A percentile compares a stretch with the other conserved stretches of the same genome.
These are phyloP conservation scores for Phlyctochytrium arcticum DNA, from an alignment of 192 early-diverging fungal genomes.

Conservation along the genomic window DNA sequence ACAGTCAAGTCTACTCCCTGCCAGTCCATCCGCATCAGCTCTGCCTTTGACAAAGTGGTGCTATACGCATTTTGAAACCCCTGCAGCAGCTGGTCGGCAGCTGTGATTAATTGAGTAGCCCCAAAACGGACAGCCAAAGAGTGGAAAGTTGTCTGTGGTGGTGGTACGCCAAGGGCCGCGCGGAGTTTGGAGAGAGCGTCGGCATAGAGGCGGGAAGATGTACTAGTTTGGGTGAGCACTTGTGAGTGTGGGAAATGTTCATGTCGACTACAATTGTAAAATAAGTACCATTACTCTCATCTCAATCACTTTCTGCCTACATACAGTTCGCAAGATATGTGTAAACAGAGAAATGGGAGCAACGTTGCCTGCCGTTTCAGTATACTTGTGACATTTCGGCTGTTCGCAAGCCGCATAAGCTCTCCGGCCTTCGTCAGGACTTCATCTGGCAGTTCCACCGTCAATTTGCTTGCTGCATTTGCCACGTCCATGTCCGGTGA, in stretches of 20 bases:
- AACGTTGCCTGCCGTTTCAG: neutral
- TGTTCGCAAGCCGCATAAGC: neutral
- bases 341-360: constrained; percentile 11
- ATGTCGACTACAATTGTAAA: neutral
- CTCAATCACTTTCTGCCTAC: no score
- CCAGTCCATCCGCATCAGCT: neutral
- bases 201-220: neutral
- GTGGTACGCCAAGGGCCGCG: neutral
- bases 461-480: no score
- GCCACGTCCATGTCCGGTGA: no score
- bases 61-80: constrained; percentile 2
- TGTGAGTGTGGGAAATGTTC: neutral
- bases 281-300: no score
- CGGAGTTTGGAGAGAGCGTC: constrained; percentile 1
- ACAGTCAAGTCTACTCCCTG: constrained; percentile 3
- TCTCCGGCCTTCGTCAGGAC: neutral
- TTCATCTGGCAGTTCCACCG: no score
- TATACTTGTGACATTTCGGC: neutral
- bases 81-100: neutral
- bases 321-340: constrained; percentile 14
- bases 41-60: neutral
- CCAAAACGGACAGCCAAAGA: constrained; percentile 12
- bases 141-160: neutral
- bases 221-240: neutral
- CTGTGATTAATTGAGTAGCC: constrained; percentile 9